phyloP scores from a whole-genome alignment of 1,139 yeast genomes.

The Insectozyma bohioensis region DNA sequence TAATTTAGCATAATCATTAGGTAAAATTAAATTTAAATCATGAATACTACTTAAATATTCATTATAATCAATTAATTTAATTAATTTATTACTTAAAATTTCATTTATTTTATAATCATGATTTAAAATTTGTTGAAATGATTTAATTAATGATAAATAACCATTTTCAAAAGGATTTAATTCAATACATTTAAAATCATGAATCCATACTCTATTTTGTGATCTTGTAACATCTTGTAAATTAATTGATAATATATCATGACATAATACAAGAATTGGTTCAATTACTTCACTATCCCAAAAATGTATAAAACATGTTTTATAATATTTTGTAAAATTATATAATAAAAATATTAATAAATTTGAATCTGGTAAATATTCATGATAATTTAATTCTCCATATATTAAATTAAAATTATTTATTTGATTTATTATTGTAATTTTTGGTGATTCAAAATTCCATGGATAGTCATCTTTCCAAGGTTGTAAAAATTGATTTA shows the following conservation, averaged over 20 bases:
- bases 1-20: conserved; percentile 18
- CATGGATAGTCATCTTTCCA: conserved; percentile 15
- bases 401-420: conserved; percentile 28
- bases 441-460: conserved; percentile 11
- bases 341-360: conserved; percentile 41
- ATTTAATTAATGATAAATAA: conserved; percentile 26
- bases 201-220: conserved; percentile 46
- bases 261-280: conserved; percentile 49
- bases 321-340: conserved; percentile 26
- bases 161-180: conserved; percentile 26
- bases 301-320: conserved; percentile 44
- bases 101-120: conserved; percentile 19
- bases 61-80: conserved; percentile 1
- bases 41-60: conserved; percentile 7
- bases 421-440: conserved; percentile 5
- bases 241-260: conserved; percentile 37
- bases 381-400: conserved; percentile 46
- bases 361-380: conserved; percentile 46
- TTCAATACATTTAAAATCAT: conserved; percentile 28
- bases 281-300: conserved; percentile 57
- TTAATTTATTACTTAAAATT: conserved; percentile 13
- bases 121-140: conserved; percentile 30
- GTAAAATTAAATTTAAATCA: conserved; percentile 16
- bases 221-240: conserved; percentile 44
- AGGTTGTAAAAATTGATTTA: conserved; percentile 9